A percentile compares a stretch with the other conserved stretches of the same genome.
phyloP scores from a whole-genome alignment of 768 basidiomycete species.

The Epithele typhae region DNA sequence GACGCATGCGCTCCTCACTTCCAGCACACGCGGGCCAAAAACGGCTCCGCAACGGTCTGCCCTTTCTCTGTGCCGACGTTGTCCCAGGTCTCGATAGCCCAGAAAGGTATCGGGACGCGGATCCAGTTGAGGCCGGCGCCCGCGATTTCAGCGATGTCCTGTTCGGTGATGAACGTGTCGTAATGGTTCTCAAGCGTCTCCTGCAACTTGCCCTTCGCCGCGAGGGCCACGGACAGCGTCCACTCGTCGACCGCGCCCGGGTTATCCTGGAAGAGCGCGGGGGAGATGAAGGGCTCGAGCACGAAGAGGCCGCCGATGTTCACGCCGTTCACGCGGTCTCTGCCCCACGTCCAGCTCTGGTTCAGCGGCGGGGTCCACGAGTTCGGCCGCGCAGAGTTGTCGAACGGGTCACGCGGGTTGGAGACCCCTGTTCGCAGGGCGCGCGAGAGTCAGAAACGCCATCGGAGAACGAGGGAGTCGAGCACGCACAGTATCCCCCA shows the following conservation, averaged over 20 bases:
- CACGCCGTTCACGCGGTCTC: slow-evolving; percentile 58
- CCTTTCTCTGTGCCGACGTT: slow-evolving; percentile 30
- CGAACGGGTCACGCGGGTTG: slow-evolving; percentile 72
- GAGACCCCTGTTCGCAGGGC: slow-evolving; percentile 42
- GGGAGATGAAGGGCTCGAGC: slow-evolving; percentile 75
- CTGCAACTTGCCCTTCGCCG: slow-evolving; percentile 48
- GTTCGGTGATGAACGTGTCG: slow-evolving; percentile 62
- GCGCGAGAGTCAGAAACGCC: too few species aligned
- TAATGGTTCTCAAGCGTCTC: slow-evolving; percentile 58
- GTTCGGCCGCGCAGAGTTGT: slow-evolving; percentile 69
- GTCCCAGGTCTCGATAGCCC: slow-evolving; percentile 75
- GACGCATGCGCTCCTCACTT: slow-evolving; percentile 36
- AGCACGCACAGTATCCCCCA: slow-evolving; percentile 84
- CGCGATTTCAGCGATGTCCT: slow-evolving; percentile 26
- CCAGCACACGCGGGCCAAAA: slow-evolving; percentile 71
- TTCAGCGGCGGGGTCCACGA: slow-evolving; percentile 79
- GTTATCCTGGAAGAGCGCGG: slow-evolving; percentile 53
- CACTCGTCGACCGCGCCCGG: slow-evolving; percentile 57
- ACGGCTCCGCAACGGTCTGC: slow-evolving; percentile 52
- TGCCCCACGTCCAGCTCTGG: slow-evolving; percentile 65
- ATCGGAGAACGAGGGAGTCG: background rate
- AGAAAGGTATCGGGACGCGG: slow-evolving; percentile 76
- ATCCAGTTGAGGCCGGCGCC: slow-evolving; percentile 81
- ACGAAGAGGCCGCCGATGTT: slow-evolving; percentile 76
- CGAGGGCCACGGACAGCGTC: slow-evolving; percentile 59